Percentiles rank a stretch among this genome's conserved stretches.
These are phyloP conservation scores for Neobulgaria alba DNA, from an alignment of 2,329 filamentous ascomycete species.

Conservation along the genomic window DNA sequence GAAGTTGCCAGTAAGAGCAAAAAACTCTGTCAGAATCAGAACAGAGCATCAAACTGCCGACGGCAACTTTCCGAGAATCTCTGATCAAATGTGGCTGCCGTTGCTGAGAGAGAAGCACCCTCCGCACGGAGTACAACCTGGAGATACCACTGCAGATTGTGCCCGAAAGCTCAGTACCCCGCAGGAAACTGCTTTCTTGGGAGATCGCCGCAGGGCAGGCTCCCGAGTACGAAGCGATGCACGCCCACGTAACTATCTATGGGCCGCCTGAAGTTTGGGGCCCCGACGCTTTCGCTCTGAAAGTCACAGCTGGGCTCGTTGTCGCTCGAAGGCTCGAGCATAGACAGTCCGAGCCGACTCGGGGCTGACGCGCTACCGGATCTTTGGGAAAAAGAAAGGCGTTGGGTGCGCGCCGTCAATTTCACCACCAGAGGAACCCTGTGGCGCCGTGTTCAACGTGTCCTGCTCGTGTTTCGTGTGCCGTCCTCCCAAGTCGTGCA, in stretches of 20 bases:
- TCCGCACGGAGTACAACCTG: too few relatives aligned
- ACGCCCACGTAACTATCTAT: neutral
- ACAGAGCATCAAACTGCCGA: too few relatives aligned
- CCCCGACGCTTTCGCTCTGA: too few relatives aligned
- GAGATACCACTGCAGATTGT: too few relatives aligned
- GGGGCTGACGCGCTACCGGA: neutral
- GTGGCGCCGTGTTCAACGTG: neutral
- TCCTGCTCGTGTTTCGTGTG: neutral
- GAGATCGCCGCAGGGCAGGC: neutral
- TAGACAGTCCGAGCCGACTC: neutral
- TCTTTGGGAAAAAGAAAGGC: neutral
- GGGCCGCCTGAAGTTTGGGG: neutral
- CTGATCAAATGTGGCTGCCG: too few relatives aligned
- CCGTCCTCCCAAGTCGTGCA: neutral
- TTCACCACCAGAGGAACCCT: neutral
- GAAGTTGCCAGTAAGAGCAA: too few relatives aligned
- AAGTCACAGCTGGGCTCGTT: too few relatives aligned
- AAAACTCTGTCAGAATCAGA: too few relatives aligned
- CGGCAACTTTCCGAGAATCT: too few relatives aligned
- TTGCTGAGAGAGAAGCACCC: too few relatives aligned
- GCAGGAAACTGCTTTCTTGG: neutral
- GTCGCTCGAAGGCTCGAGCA: too few relatives aligned
- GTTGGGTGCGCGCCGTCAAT: neutral
- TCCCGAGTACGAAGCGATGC: neutral
- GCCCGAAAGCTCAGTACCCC: too few relatives aligned